Evolutionary conservation across 1,139 yeast genomes (phyloP), one percentile per base, ranked within the genome.

Genomic region (Suhomyces kunorum): DNA sequence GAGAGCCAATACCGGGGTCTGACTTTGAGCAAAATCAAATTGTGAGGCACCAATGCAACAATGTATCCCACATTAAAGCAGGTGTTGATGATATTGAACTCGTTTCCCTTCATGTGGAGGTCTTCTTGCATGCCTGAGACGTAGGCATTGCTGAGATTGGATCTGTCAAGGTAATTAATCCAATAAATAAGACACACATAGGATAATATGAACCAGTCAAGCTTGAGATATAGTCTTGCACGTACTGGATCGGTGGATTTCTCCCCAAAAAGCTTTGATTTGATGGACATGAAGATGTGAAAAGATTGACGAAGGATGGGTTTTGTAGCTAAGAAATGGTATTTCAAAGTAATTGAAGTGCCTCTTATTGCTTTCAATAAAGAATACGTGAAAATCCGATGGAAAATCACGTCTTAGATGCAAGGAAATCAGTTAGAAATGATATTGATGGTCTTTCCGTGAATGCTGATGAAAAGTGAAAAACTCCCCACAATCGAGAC

Each of bases 61-160:
- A 77, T 71, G 55, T 78, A 80, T 1, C 87, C 87, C 5, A 80
- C 74, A 8, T 78, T 77, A 56, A 80, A 81, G 36, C 76, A 70
- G 0, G 85, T 78, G 46, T 76, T 74, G 38, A 78, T 69, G 22
- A 71, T 47, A 47, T 78, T 79, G 43, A 63, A 63, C 34, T 68
- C 64, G 47, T 79, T 66, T 13, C 81, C 80, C n/a, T 58, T 49
- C 68, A 81, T 66, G 17, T 49, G 38, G 28, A 66, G 48, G 42
- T 64, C 71, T 25, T 50, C 59, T 41, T 57, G 60, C 70, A 67
- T 63, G 12, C 71, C 71, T 20, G 64, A 58, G 6, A 66, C 73
- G 43, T 67, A 68, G 5, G 74, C 74, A 50, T 69, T 76, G 25
- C 74, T 59, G 26, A 80, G 49, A 49, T 76, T 77, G 14, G 73